Evolutionary conservation across 371 early-diverging fungal species (phyloP).

Genomic region (Phascolomyces articulosus): DNA sequence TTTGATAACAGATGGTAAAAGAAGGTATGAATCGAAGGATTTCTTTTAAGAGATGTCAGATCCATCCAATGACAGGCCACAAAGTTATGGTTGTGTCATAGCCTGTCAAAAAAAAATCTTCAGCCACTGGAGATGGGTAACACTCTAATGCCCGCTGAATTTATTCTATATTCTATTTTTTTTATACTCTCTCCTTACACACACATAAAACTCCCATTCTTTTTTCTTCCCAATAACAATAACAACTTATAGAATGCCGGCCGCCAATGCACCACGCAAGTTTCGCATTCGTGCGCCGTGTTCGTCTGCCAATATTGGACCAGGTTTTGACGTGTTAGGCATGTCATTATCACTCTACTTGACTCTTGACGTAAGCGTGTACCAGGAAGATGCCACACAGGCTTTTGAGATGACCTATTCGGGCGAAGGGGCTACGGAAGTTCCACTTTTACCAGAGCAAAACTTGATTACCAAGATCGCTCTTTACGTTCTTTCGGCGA

Average conservation of each 20-base stretch:
- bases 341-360: constrained; percentile 86
- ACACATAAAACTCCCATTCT: not conserved
- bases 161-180: not conserved
- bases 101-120: constrained; percentile 2
- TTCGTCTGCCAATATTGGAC: constrained; percentile 96
- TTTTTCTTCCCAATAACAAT: not conserved
- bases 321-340: constrained; percentile 96
- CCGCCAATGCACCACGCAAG: constrained; percentile 43
- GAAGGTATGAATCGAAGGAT: too few species aligned
- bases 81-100: constrained; percentile 7
- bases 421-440: constrained; percentile 79
- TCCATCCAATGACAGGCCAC: too few species aligned
- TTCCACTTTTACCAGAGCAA: constrained; percentile 74
- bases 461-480: constrained; percentile 94
- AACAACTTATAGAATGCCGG: constrained; percentile 13
- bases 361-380: constrained; percentile 62
- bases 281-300: constrained; percentile 87
- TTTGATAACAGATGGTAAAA: too few species aligned
- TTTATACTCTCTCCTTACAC: not conserved
- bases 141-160: too few species aligned
- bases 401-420: constrained; percentile 71
- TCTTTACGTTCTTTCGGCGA: constrained; percentile 78
- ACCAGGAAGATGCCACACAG: constrained; percentile 15
- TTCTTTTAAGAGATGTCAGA: too few species aligned
- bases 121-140: too few species aligned